Base-by-base conservation (phyloP, 2,329 filamentous ascomycete species). In the Colletotrichum nymphaeae region DNA sequence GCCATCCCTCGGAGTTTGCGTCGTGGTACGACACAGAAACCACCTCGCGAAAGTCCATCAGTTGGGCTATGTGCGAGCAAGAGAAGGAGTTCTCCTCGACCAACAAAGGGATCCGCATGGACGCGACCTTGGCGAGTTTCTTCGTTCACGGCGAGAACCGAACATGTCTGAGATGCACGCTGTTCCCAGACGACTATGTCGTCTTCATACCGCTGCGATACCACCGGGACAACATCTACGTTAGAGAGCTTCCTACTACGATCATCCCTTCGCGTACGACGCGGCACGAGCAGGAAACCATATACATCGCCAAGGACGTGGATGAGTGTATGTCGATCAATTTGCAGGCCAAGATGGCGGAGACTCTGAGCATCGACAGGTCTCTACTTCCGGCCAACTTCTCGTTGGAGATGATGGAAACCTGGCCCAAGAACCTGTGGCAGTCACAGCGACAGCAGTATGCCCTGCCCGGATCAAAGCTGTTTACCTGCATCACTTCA, bases 191-290 rank as follows among this genome's bases (percentile, higher is more conserved):
- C n/a, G 46, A 63, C 3, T 35, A 53, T 4, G 62, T 63, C 4
- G 62, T 63, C 24, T 63, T 63, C 46, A 35, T 63, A 12, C 24
- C 62, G 22, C 19, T 63, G 8, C 62, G 46, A n/a, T 63, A 53
- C 62, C 46, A 63, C 46, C n/a, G 62, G 42, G 62, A 63, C 46
- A 63, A 55, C n/a, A 63, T 63, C 46, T 63, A 53, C n/a, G 62
- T 63, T 7, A 30, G 62, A 14, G 62, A 63, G 28, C 62, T 63
- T 30, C 46, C 62, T 26, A n/a, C 30, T 7, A 53, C 16, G 4
- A 63, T 63, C 46, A 53, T 63, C 3, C 37, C 62, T 5, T 63
- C 62, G 1, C 46, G 16, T 14, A 63, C 37, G 8, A 35, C 28
- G 12, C 26, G 46, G n/a, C 52, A 63, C 62, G 62, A 63, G 14